Evolutionary conservation across 2,329 filamentous ascomycete genomes (phyloP), one percentile per base, ranked within the genome.

Genomic region (Pseudocercospora cruenta): DNA sequence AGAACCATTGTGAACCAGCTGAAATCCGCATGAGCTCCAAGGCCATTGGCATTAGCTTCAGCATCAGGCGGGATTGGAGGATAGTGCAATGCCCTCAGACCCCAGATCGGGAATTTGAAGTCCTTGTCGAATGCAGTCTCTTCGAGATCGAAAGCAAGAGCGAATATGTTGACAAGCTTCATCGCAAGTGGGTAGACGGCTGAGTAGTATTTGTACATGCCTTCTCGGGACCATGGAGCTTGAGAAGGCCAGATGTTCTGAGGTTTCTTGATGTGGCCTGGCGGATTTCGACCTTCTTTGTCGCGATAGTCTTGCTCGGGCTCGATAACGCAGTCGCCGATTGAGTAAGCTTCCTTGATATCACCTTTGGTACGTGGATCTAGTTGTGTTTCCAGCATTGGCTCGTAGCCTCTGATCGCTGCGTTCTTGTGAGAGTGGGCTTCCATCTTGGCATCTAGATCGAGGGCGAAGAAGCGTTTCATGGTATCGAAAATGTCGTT

Each of bases 1-100:
- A 76, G 67, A 1, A 82, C 80, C 12, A 82, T 74, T 0, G 80
- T 82, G 68, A 81, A 78, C 77, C 79, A 81, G 66, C 76, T 79
- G 66, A 81, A 81, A 62, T 82, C 80, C 2, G 80, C 77, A 62
- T 82, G 80, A 0, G 80, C 80, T 16, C 80, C 79, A 14, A 61
- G 59, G 16, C 59, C 80, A 21, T 51, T 51, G 47, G n/a, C 16
- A 21, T 21, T 19, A 21, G 47, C n/a, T 5, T 79, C 77, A 58
- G 79, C 72, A 28, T 76, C 72, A 5, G 65, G 66, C 0, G 73
- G 73, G 4, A 68, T 72, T 0, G 79, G 78, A 3, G 80, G 80
- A 66, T 81, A 82, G 67, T 81, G 78, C 2, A 81, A 21, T 19
- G 73, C 7, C 76, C 73, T 62, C 79, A 82, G 76, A 45, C 81